Base-by-base conservation (phyloP, 208 protist genomes). In the Polymyxa betae region DNA sequence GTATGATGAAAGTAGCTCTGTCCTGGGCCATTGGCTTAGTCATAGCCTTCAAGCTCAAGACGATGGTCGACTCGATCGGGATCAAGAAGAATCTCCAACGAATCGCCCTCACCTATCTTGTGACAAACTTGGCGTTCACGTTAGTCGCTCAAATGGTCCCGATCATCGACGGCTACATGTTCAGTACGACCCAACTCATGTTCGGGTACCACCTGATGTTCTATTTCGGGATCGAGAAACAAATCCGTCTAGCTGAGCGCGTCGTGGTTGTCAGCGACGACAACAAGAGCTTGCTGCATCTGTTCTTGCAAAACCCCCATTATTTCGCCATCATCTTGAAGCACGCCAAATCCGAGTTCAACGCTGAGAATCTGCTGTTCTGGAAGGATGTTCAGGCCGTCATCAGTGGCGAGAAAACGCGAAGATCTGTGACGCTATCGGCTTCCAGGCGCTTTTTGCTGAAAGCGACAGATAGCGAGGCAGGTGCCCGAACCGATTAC, bases 301-400 rank as follows among this genome's bases (percentile, higher is more conserved):
- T 5, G n/a, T 82, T 82, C n/a, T 43, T 82, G 72, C 35, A 5
- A 43, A n/a, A 45, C 35, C n/a, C 72, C 16, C 5, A 82, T 5
- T 35, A n/a, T 5, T 82, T 82, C n/a, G 72, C 5, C 72, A n/a
- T n/a, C 35, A 20, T 82, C 72, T 82, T 38, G 16, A 12, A 5
- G 72, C 72, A 82, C 72, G 72, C 72, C 72, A 82, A 45, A 12
- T 38, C 72, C 16, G 72, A 82, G 35, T 82, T 35, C 72, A 82
- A 82, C n/a, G 72, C n/a, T n/a, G 72, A 82, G 72, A 82, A 82
- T 43, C 72, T 82, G 72, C 72, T 82, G 72, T 82, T 82, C 72
- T 82, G 72, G 72, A 82, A 35, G 35, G n/a, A 35, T 43, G n/a
- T 82, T 35, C 72, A 82, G 16, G 5, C 72, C 10, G 35, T 82